Evolutionary conservation across 176 grass and related monocot genomes (phyloP).

Genomic region (Hordeum vulgare): MorexV3_pseudomolecules_assembly NC_058518.1:67148249-67148748

Average conservation of each 20-base stretch:
- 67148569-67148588: too few species aligned
- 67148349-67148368: neutral
- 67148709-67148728: slow-evolving; percentile 84
- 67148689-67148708: slow-evolving; percentile 78
- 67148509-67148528: slow-evolving; percentile 47
- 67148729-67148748: slow-evolving; percentile 57
- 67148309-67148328: neutral
- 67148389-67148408: too few species aligned
- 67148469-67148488: slow-evolving; percentile 54
- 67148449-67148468: too few species aligned
- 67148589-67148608: neutral
- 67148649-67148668: slow-evolving; percentile 45
- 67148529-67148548: slow-evolving; percentile 19
- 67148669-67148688: slow-evolving; percentile 72
- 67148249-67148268: slow-evolving; percentile 87
- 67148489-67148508: slow-evolving; percentile 45
- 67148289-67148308: slow-evolving; percentile 47
- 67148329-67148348: neutral
- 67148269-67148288: slow-evolving; percentile 64
- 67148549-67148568: neutral
- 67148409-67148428: too few species aligned
- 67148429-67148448: too few species aligned
- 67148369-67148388: too few species aligned
- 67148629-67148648: slow-evolving; percentile 20
- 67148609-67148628: too few species aligned